phyloP scores from a whole-genome alignment of 768 basidiomycete genomes.

The Tephrocybe sp. region DNA sequence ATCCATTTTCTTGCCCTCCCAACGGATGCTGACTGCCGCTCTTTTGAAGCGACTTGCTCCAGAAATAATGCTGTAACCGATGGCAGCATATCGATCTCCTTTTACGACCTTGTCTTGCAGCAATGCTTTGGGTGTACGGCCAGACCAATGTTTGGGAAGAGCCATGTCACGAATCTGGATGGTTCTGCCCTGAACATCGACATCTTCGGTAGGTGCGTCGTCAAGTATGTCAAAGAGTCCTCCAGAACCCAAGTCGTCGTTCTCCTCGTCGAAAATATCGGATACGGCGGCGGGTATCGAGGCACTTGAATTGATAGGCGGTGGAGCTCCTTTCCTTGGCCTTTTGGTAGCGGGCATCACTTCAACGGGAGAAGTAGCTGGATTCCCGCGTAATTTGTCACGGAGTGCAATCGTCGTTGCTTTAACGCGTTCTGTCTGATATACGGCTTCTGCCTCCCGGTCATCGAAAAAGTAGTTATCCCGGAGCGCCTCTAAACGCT shows the following conservation, averaged over 20 bases:
- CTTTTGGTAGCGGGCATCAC: not conserved
- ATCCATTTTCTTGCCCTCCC: constrained; percentile 57
- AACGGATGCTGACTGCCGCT: constrained; percentile 67
- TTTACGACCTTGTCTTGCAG: constrained; percentile 69
- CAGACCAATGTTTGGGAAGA: constrained; percentile 81
- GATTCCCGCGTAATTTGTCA: constrained; percentile 32
- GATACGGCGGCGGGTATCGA: not conserved
- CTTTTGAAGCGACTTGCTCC: constrained; percentile 73
- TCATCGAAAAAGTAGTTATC: constrained; percentile 71
- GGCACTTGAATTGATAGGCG: constrained; percentile 14
- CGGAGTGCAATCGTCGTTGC: constrained; percentile 42
- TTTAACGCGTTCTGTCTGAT: constrained; percentile 51
- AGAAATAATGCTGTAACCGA: constrained; percentile 65
- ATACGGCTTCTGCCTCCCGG: constrained; percentile 58
- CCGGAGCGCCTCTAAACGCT: constrained; percentile 44
- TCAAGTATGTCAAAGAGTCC: constrained; percentile 79
- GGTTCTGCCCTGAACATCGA: constrained; percentile 51
- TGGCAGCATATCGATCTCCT: constrained; percentile 69
- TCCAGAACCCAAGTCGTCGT: constrained; percentile 42
- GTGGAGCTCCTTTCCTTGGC: constrained; percentile 14
- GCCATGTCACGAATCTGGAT: constrained; percentile 67
- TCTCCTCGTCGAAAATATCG: constrained; percentile 55
- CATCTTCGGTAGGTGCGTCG: constrained; percentile 51
- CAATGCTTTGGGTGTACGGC: constrained; percentile 73
- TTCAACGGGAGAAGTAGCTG: not conserved